Evolutionary conservation across 495 filamentous ascomycete species (phyloP).

Genomic region (Talaromyces adpressus): DNA sequence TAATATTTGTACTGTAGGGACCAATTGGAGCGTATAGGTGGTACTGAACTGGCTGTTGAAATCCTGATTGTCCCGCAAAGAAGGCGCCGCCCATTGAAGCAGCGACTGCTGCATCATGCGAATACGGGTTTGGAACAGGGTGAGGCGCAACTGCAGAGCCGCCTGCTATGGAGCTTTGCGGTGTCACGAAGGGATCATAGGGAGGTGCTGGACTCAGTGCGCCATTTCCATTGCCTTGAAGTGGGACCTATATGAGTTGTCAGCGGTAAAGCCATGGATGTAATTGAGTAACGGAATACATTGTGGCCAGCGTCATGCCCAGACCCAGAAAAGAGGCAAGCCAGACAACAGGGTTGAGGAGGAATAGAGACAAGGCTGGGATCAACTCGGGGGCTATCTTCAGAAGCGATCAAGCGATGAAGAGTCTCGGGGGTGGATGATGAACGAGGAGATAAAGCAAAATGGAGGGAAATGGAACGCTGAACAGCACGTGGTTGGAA

Average conservation of each 20-base stretch:
- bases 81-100: conserved; percentile 45
- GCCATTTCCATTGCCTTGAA: conserved; percentile 37
- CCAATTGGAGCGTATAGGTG: conserved; percentile 87
- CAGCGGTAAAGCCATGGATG: conserved; percentile 6
- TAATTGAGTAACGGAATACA: neutral
- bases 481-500: conserved; percentile 5
- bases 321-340: neutral
- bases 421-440: neutral
- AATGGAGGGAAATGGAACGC: conserved; percentile 2
- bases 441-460: conserved; percentile 3
- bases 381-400: neutral
- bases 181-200: conserved; percentile 58
- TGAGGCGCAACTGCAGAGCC: conserved; percentile 34
- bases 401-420: neutral
- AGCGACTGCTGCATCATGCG: conserved; percentile 45
- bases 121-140: conserved; percentile 56
- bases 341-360: neutral
- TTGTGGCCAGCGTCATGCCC: neutral
- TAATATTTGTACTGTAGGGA: conserved; percentile 69
- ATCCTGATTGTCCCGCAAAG: conserved; percentile 44
- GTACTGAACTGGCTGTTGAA: conserved; percentile 76
- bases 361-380: neutral
- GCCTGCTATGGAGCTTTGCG: conserved; percentile 43
- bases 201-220: conserved; percentile 23
- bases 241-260: conserved; percentile 24